phyloP scores from a whole-genome alignment of 2,329 filamentous ascomycete genomes.

The Cladosporium sphaerospermum region DNA sequence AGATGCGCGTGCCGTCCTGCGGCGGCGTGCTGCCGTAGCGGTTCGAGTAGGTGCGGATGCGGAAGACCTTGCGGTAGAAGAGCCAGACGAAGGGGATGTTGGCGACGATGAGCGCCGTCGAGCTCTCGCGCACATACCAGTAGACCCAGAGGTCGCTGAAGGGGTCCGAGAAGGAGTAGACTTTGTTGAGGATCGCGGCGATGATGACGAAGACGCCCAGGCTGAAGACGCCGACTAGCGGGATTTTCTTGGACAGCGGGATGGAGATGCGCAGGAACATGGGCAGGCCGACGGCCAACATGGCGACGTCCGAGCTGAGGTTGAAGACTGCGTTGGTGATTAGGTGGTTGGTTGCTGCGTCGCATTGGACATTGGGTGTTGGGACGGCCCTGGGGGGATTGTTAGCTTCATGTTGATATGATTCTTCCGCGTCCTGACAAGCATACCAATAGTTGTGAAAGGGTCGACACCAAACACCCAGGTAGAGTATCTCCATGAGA shows the following conservation, averaged over 20 bases:
- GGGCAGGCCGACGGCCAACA: slow-evolving; percentile 40
- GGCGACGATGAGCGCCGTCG: slow-evolving; percentile 54
- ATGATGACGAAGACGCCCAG: slow-evolving; percentile 53
- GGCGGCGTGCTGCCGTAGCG: slow-evolving; percentile 3
- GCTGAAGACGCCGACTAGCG: slow-evolving; percentile 50
- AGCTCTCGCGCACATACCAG: slow-evolving; percentile 56
- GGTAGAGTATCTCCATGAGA: slow-evolving; percentile 36
- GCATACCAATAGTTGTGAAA: slow-evolving; percentile 34
- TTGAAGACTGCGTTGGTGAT: slow-evolving; percentile 37
- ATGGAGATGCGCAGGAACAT: slow-evolving; percentile 40
- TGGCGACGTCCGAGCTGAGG: slow-evolving; percentile 41
- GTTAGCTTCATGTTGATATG: background rate
- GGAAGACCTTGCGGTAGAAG: slow-evolving; percentile 38
- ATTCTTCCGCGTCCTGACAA: background rate
- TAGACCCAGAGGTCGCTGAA: slow-evolving; percentile 52
- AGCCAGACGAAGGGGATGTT: slow-evolving; percentile 58
- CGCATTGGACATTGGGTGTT: slow-evolving; percentile 35
- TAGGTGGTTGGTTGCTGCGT: slow-evolving; percentile 32
- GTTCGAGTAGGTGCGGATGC: slow-evolving; percentile 3
- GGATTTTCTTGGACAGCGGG: slow-evolving; percentile 45
- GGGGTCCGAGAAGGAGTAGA: slow-evolving; percentile 53
- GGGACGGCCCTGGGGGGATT: slow-evolving; percentile 18
- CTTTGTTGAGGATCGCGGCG: slow-evolving; percentile 54
- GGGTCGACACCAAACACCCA: slow-evolving; percentile 35
- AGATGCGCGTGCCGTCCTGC: background rate